A percentile compares a stretch with the other conserved stretches of the same genome.
Conservation (phyloP, 306 rosid genomes). For the Ceratonia siliqua region DNA sequence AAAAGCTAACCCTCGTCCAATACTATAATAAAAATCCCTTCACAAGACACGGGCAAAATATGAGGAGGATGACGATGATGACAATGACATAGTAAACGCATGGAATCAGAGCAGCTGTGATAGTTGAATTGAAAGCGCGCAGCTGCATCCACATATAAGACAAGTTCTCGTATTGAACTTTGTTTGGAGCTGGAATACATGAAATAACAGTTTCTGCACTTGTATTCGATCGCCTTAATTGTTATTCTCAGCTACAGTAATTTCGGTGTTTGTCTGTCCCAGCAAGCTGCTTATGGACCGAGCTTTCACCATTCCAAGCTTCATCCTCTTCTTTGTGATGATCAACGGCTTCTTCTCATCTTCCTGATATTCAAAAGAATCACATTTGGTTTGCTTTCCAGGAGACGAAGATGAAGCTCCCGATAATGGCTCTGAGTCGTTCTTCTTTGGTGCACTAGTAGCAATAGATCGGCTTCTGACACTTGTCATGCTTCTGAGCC, state of each 20-base stretch:
- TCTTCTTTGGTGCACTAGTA: conserved; percentile 9
- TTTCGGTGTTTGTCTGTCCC: conserved; percentile 48
- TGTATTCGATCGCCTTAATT: conserved; percentile 25
- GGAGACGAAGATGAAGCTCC: conserved; percentile 14
- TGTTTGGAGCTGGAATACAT: conserved; percentile 11
- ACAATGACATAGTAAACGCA: neutral
- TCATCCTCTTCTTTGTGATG: conserved; percentile 45
- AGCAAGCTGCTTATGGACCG: conserved; percentile 82
- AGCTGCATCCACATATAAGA: conserved; percentile 36
- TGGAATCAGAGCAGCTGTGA: conserved; percentile 9
- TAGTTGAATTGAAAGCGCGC: conserved; percentile 12
- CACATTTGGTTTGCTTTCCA: conserved; percentile 16
- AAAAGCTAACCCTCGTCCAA: neutral
- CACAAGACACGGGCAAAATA: neutral
- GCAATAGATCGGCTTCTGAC: conserved; percentile 58
- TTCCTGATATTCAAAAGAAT: neutral
- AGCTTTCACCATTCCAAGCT: conserved; percentile 80
- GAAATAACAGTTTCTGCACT: conserved; percentile 28
- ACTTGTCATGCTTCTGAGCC: conserved; percentile 80
- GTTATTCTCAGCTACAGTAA: conserved; percentile 17
- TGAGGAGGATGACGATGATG: neutral
- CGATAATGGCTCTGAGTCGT: neutral
- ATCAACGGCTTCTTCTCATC: conserved; percentile 34
- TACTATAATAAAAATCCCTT: neutral
- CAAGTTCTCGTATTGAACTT: conserved; percentile 3